Evolutionary conservation across 2,329 filamentous ascomycete species (phyloP).

Genomic region (Trichophyton benhamiae): DNA sequence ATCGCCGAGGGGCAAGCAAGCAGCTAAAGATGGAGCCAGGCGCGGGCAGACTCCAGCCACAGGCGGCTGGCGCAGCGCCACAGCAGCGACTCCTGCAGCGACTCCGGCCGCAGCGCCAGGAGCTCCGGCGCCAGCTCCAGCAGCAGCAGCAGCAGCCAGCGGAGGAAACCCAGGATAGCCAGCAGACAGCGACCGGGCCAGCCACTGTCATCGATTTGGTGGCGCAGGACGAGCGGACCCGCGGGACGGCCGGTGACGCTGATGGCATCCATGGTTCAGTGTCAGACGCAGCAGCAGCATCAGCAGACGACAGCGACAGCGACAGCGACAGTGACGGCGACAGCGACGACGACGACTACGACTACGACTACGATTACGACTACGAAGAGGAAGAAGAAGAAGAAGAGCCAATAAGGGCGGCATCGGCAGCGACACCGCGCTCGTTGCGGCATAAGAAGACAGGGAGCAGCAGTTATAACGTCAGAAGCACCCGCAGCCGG

Average conservation of each 20-base stretch:
- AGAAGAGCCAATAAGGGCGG: too few relatives aligned
- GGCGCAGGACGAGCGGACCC: neutral
- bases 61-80: neutral
- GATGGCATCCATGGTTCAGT: conserved; percentile 4
- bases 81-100: neutral
- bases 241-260: neutral
- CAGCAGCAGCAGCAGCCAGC: neutral
- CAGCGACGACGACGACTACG: neutral
- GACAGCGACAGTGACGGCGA: neutral
- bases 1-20: neutral
- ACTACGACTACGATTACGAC: too few relatives aligned
- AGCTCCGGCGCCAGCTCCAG: neutral
- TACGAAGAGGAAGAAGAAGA: too few relatives aligned
- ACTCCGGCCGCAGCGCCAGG: neutral
- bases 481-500: conserved; percentile 7
- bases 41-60: neutral
- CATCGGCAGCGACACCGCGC: too few relatives aligned
- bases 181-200: too few relatives aligned
- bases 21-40: neutral
- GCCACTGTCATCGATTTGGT: neutral
- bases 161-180: too few relatives aligned
- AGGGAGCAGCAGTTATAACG: neutral
- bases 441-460: neutral
- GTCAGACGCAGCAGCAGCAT: neutral
- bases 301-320: neutral